Evolutionary conservation across 768 basidiomycete genomes (phyloP), one percentile per base, ranked within the genome.

Genomic region (Leccinum longicurvipes): DNA sequence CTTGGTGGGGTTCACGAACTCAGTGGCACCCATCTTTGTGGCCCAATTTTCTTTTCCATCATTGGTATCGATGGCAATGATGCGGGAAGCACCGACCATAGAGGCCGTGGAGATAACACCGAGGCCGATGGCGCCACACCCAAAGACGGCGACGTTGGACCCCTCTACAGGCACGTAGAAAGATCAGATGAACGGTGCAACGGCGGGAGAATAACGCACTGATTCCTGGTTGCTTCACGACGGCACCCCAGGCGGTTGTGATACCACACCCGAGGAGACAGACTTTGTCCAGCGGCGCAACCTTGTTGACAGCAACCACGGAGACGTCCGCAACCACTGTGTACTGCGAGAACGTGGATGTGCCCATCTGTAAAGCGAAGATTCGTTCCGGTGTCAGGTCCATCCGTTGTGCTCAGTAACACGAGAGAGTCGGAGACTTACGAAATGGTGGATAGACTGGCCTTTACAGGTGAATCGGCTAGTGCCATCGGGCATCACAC

Each of bases 291-390:
- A 99, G 82, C 9, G 93, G 93, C 2, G 97, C 97, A 57, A 81
- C 76, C 57, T 83, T 79, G 75, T 87, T 86, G 57, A 99, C 86
- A 15, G 92, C 85, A 51, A 98, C 97, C 24, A 99, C 91, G 19
- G 95, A 98, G 45, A 94, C 94, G 61, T 99, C 94, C 46, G 93
- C 91, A 3, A 99, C 93, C 56, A 99, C 97, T 8, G 97, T 97
- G 78, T 98, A 99, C 71, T 98, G 95, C n/a, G 96, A 97, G 78
- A 99, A 99, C 3, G 97, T 96, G 29, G 96, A 98, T 25, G 89
- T 93, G 42, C 97, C 97, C 97, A 98, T 99, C 94, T 97, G 54
- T 32, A 28, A 44, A 36, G 44, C n/a, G 47, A 15, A 34, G 10
- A 39, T 54, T 47, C 56, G 39, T 45, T 34, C 14, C 29, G 10